Evolutionary conservation across 768 basidiomycete species (phyloP).

Genomic region (Guyanaporus albipodus): DNA sequence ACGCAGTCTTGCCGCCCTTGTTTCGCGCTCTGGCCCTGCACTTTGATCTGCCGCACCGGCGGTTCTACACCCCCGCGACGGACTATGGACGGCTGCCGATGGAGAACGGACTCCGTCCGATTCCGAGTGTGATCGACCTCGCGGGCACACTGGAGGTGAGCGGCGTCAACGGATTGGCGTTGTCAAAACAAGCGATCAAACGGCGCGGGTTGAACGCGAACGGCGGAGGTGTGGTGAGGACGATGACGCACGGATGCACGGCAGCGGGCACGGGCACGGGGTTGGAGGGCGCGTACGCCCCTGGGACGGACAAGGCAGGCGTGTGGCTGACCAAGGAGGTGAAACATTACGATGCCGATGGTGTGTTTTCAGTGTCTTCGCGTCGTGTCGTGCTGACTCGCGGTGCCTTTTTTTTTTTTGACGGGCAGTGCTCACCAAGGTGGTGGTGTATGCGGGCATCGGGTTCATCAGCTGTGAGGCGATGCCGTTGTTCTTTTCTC

Average conservation of each 20-base stretch:
- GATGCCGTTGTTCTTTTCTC: conserved; percentile 64
- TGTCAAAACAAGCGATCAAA: conserved; percentile 31
- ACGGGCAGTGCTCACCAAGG: conserved; percentile 81
- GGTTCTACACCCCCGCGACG: conserved; percentile 89
- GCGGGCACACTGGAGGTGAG: conserved; percentile 41
- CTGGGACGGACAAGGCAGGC: conserved; percentile 32
- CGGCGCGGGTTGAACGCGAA: conserved; percentile 18
- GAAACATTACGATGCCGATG: conserved; percentile 85
- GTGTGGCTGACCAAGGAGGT: conserved; percentile 25
- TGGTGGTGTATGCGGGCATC: conserved; percentile 88
- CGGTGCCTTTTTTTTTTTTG: no score
- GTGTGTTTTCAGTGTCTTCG: no score
- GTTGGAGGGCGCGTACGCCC: conserved; percentile 21
- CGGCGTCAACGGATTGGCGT: conserved; percentile 36
- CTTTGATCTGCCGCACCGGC: conserved; percentile 72
- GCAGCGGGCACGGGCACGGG: conserved; percentile 24
- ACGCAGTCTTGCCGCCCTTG: conserved; percentile 73
- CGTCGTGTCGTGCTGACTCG: no score
- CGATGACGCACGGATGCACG: conserved; percentile 16
- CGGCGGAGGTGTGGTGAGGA: no score
- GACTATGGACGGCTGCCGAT: conserved; percentile 73
- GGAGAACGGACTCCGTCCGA: conserved; percentile 57
- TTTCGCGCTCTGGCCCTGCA: conserved; percentile 72
- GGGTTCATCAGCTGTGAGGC: conserved; percentile 60
- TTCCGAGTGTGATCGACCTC: conserved; percentile 86